Evolutionary conservation across 108 stramenopile species (phyloP).

Genomic region (Cyclostephanos tholiformis): DNA sequence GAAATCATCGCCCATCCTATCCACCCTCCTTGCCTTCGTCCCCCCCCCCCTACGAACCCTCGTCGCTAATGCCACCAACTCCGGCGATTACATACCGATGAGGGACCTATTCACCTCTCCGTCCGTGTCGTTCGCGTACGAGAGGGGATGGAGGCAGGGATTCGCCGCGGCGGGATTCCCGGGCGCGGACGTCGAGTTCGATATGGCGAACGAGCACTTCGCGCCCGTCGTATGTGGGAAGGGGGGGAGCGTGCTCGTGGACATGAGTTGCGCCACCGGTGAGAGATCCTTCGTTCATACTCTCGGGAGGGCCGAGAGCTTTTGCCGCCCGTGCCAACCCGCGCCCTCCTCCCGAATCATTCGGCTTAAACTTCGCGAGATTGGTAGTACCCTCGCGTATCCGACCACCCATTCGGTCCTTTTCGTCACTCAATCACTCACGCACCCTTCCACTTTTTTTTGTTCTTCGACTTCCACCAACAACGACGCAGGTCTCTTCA

Average conservation of each 20-base stretch:
- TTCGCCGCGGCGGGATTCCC: slow-evolving; percentile 93
- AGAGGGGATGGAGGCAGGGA: slow-evolving; percentile 93
- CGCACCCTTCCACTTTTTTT: not conserved
- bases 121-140: slow-evolving; percentile 88
- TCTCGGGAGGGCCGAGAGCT: no score
- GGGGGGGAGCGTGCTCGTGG: slow-evolving; percentile 71
- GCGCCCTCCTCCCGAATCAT: no score
- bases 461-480: not conserved
- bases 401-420: no score
- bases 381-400: no score
- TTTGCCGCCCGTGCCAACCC: no score
- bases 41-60: slow-evolving; percentile 72
- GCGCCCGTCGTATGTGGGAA: slow-evolving; percentile 55
- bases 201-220: slow-evolving; percentile 82
- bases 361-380: no score
- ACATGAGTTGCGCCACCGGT: slow-evolving; percentile 95
- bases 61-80: slow-evolving; percentile 50
- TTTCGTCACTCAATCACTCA: no score
- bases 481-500: slow-evolving; percentile 82
- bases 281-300: no score
- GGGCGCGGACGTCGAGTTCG: slow-evolving; percentile 86
- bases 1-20: slow-evolving; percentile 30
- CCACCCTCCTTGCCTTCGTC: slow-evolving; percentile 52
- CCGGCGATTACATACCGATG: slow-evolving; percentile 65
- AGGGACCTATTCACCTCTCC: slow-evolving; percentile 91